Evolutionary conservation across 352 stramenopile genomes (phyloP), one percentile per base, ranked within the genome.

Genomic region (Pythium sukuiense): DNA sequence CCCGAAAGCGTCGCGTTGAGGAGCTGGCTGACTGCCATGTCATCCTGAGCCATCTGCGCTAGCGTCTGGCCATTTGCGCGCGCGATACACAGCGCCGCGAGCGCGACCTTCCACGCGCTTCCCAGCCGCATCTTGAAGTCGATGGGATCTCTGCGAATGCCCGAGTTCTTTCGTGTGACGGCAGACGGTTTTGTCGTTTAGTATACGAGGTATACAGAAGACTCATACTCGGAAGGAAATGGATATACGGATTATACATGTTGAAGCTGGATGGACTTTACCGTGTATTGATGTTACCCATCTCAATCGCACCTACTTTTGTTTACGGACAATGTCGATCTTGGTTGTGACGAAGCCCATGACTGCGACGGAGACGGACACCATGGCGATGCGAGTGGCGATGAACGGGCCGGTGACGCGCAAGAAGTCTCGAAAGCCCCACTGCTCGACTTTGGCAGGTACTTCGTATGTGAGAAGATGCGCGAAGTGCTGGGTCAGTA

Each of bases 271-370:
- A 8, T 11, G 46, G 3, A 29, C 26, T 39, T 27, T n/a, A 45
- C 30, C 55, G 5, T 57, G 13, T 65, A 41, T 57, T 65, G 32
- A 12, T 33, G 41, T 32, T 32, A 20, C 32, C 13, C 0, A 9
- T 3, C 4, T 6, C 29, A 20, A 55, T 26, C 3, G 2, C 4
- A 66, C 54, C 62, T 70, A 66, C 53, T 74, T 70, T 58, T 70
- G 52, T 0, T 35, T 59, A 7, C 39, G 29, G 1, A 64, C 3
- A 20, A 89, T 62, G 20, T 89, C 77, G 13, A 88, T 49, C 39
- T 88, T 89, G 30, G 82, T 90, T 8, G 81, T 73, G 24, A 89
- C 77, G 43, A 89, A 90, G 30, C 84, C 84, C 77, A 90, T 85
- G 59, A 81, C 66, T 5, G 79, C 79, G 52, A 90, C 72, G 1